Conservation (phyloP, 1,139 yeast genomes). For the Debaryomycetaceae sp. region DNA sequence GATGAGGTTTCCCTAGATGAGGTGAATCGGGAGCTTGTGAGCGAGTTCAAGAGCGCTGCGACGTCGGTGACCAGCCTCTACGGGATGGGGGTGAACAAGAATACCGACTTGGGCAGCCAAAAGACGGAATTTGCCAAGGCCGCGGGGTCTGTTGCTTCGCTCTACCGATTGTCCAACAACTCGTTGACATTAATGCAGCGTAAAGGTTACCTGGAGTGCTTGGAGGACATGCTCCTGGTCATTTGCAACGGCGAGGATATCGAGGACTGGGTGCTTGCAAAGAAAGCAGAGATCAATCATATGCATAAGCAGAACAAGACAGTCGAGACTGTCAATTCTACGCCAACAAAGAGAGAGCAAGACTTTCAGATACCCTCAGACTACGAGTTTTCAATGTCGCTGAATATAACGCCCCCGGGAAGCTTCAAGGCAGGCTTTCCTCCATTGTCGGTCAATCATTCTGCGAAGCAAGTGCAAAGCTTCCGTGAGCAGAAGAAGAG, state of each 20-base stretch:
- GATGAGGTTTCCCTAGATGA: slow-evolving; percentile 41
- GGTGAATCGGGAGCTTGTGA: slow-evolving; percentile 39
- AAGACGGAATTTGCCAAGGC: slow-evolving; percentile 58
- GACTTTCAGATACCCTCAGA: slow-evolving; percentile 27
- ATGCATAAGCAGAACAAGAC: slow-evolving; percentile 6
- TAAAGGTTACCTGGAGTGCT: slow-evolving; percentile 55
- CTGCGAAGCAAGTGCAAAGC: slow-evolving; percentile 11
- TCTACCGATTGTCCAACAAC: slow-evolving; percentile 52
- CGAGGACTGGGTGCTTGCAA: slow-evolving; percentile 51
- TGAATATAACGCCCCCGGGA: slow-evolving; percentile 27
- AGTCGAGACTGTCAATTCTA: neutral
- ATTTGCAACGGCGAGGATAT: slow-evolving; percentile 47
- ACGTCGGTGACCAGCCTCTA: slow-evolving; percentile 43
- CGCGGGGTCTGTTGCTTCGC: slow-evolving; percentile 61
- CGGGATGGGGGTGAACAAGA: slow-evolving; percentile 21
- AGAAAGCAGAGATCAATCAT: slow-evolving; percentile 44
- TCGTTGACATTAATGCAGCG: slow-evolving; percentile 40
- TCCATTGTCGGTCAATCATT: slow-evolving; percentile 40
- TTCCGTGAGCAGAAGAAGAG: slow-evolving; percentile 10
- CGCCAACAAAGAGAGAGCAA: slow-evolving; percentile 2
- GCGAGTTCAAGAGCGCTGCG: slow-evolving; percentile 45
- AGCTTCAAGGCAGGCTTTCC: slow-evolving; percentile 46
- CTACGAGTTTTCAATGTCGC: slow-evolving; percentile 33
- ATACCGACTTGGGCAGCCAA: slow-evolving; percentile 6
- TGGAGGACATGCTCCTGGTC: slow-evolving; percentile 52